A percentile compares a stretch with the other conserved stretches of the same genome.
Conservation (phyloP, 2,329 filamentous ascomycete genomes). For the Alternaria viburni region DNA sequence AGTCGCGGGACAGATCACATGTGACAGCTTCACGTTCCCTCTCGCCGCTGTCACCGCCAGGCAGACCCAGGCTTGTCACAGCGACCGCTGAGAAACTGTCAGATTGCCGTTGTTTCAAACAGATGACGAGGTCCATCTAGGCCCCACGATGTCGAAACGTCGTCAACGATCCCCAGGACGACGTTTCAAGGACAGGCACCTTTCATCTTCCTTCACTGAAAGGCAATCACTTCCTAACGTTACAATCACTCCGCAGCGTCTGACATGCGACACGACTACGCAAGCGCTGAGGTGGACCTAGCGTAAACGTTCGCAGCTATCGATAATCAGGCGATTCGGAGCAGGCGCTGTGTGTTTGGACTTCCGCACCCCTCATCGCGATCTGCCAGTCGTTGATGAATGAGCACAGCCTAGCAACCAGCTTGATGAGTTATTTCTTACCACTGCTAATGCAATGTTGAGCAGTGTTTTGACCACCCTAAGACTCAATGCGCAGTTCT, state of each 20-base stretch:
- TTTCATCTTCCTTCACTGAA: slow-evolving; percentile 2
- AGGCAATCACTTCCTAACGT: slow-evolving; percentile 1
- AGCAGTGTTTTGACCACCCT: neutral
- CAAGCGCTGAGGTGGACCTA: slow-evolving; percentile 9
- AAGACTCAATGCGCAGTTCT: slow-evolving; percentile 14
- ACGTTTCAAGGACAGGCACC: slow-evolving; percentile 11
- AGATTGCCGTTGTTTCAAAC: slow-evolving; percentile 32
- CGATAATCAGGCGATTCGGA: slow-evolving; percentile 9
- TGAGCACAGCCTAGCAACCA: neutral
- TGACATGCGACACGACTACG: slow-evolving; percentile 11
- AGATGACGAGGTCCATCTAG: slow-evolving; percentile 19
- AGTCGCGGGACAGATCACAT: neutral
- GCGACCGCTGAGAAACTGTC: slow-evolving; percentile 14
- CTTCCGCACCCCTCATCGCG: neutral
- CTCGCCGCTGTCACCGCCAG: neutral
- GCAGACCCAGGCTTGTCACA: neutral
- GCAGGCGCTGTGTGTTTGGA: slow-evolving; percentile 5
- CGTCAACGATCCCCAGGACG: neutral
- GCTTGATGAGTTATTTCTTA: neutral
- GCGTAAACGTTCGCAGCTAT: neutral
- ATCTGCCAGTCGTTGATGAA: slow-evolving; percentile 2
- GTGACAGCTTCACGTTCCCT: neutral
- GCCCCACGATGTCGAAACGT: slow-evolving; percentile 22
- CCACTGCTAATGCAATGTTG: slow-evolving; percentile 1
- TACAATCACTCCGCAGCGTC: neutral